phyloP scores from a whole-genome alignment of 2,329 filamentous ascomycete species.

The Botrytis byssoidea region DNA sequence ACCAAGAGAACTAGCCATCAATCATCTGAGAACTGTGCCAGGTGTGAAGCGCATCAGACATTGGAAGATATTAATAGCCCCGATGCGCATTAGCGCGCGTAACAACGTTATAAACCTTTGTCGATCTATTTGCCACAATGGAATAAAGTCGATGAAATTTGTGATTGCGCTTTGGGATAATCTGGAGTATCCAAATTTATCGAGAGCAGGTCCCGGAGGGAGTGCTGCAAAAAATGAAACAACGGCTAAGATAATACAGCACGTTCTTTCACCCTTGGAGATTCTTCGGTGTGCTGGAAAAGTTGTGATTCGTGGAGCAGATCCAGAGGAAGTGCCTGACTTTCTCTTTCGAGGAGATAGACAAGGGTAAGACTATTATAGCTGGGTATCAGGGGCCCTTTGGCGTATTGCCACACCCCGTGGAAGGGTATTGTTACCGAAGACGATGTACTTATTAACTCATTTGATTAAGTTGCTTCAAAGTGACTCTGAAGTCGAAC shows the following conservation, averaged over 20 bases:
- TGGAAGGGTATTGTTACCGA: neutral
- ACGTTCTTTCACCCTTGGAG: neutral
- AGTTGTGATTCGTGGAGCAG: neutral
- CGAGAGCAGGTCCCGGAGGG: no score
- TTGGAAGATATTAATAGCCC: neutral
- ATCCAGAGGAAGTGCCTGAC: neutral
- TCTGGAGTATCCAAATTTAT: no score
- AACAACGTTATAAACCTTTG: neutral
- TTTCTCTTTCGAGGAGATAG: neutral
- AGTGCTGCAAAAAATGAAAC: rapidly evolving
- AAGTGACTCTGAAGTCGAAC: neutral
- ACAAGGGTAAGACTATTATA: rapidly evolving
- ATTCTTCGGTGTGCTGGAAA: neutral
- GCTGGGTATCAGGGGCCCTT: rapidly evolving
- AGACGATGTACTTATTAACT: neutral
- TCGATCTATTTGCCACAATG: neutral
- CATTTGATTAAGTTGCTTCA: neutral
- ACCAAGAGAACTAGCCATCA: neutral
- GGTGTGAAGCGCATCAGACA: neutral
- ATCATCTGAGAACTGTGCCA: neutral
- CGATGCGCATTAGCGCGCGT: neutral
- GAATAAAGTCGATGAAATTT: neutral
- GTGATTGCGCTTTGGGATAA: neutral
- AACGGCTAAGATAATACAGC: neutral
- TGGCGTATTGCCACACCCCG: no score